Evolutionary conservation across 192 early-diverging fungal species (phyloP).

Genomic region (Gorgonomyces haynaldii): DNA sequence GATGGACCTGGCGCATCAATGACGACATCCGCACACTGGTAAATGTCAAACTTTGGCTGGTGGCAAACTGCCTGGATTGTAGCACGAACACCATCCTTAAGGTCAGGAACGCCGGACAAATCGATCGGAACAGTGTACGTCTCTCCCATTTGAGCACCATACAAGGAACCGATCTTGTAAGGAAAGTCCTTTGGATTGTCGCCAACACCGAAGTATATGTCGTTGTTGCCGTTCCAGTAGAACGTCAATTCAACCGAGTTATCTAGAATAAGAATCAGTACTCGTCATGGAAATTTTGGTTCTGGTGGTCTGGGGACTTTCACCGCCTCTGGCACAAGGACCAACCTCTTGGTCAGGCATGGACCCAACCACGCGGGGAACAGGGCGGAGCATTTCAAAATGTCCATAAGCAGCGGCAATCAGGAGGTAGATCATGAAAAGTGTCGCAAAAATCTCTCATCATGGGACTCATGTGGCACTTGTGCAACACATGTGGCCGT

Average conservation of each 20-base stretch:
- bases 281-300: neutral
- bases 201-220: constrained; percentile 12
- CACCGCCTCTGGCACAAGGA: constrained; percentile 5
- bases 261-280: neutral
- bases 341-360: constrained; percentile 1
- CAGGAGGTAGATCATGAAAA: too few species aligned
- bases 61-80: constrained; percentile 20
- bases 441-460: too few species aligned
- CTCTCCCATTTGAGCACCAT: constrained; percentile 8
- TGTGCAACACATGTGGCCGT: too few species aligned
- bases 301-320: neutral
- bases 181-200: constrained; percentile 12
- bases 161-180: constrained; percentile 13
- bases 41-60: constrained; percentile 12
- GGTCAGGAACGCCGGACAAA: constrained; percentile 5
- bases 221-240: constrained; percentile 17
- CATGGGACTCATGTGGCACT: too few species aligned
- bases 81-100: neutral
- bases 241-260: constrained; percentile 3
- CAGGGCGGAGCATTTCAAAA: constrained; percentile 8
- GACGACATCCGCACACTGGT: constrained; percentile 6
- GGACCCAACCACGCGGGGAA: constrained; percentile 7
- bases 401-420: constrained; percentile 5
- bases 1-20: neutral
- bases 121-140: constrained; percentile 10